A percentile compares a stretch with the other conserved stretches of the same genome.
Conservation (phyloP, 1,139 yeast species). For the Yamadazyma conglobata region DNA sequence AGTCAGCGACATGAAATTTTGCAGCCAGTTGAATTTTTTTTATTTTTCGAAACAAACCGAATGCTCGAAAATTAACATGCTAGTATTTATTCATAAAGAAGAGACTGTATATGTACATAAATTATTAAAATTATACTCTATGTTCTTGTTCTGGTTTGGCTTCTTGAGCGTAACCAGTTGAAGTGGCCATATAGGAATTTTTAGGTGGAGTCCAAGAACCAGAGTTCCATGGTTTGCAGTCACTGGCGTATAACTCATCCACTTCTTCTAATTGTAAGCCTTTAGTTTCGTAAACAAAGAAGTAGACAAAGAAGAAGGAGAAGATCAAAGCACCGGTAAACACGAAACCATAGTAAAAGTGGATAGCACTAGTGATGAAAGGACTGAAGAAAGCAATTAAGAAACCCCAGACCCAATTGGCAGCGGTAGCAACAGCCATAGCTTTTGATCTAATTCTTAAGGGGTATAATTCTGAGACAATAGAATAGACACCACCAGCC, state of each 20-base stretch:
- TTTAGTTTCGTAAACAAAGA: slow-evolving; percentile 62
- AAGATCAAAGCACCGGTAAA: slow-evolving; percentile 65
- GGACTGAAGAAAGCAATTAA: slow-evolving; percentile 73
- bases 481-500: slow-evolving; percentile 81
- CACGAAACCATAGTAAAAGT: slow-evolving; percentile 63
- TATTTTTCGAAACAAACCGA: too few relatives aligned
- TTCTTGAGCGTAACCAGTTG: slow-evolving; percentile 27
- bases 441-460: slow-evolving; percentile 76
- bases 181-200: slow-evolving; percentile 26
- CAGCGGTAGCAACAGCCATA: slow-evolving; percentile 69
- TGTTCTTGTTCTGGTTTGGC: slow-evolving; percentile 20
- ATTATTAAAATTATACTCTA: background rate
- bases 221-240: slow-evolving; percentile 46
- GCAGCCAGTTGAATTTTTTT: too few relatives aligned
- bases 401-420: slow-evolving; percentile 81
- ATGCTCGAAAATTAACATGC: too few relatives aligned
- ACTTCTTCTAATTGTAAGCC: slow-evolving; percentile 66
- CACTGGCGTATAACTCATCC: slow-evolving; percentile 55
- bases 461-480: slow-evolving; percentile 76
- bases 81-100: too few relatives aligned
- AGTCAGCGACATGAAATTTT: too few relatives aligned
- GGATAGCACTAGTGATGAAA: slow-evolving; percentile 50
- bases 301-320: slow-evolving; percentile 53
- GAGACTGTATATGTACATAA: too few relatives aligned
- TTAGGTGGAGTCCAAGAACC: slow-evolving; percentile 41